These are phyloP conservation scores for Calonectria hongkongensis DNA, from an alignment of 2,329 filamentous ascomycete genomes.

Conservation along the genomic window DNA sequence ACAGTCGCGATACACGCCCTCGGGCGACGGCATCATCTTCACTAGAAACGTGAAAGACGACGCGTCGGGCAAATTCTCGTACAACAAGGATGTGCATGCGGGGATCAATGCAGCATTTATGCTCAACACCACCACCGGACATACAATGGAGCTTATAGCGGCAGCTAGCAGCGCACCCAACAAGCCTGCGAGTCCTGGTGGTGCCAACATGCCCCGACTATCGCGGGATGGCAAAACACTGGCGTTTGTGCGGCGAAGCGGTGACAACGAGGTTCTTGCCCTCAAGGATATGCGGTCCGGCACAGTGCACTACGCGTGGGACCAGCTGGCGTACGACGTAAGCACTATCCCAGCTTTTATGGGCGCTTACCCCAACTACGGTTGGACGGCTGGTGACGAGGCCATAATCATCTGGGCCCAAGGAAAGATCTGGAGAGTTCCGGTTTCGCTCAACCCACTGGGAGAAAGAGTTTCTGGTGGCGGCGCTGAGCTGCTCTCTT, in stretches of 20 bases:
- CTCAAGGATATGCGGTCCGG: slow-evolving; percentile 18
- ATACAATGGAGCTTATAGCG: background rate
- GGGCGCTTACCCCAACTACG: slow-evolving; percentile 23
- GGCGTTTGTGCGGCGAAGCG: background rate
- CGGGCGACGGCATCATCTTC: background rate
- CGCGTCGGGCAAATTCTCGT: slow-evolving; percentile 4
- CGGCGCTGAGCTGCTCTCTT: background rate
- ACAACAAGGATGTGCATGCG: slow-evolving; percentile 25
- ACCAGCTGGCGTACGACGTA: slow-evolving; percentile 3
- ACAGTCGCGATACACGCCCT: slow-evolving; percentile 1
- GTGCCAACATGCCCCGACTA: slow-evolving; percentile 17
- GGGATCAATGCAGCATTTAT: slow-evolving; percentile 8
- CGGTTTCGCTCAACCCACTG: background rate
- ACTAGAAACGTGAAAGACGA: slow-evolving; percentile 3
- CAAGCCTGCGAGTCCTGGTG: slow-evolving; percentile 18
- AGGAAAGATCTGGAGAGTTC: slow-evolving; percentile 15
- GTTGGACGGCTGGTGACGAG: background rate
- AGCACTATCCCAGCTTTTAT: slow-evolving; percentile 25
- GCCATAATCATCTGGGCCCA: slow-evolving; percentile 9
- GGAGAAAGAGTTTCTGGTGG: background rate
- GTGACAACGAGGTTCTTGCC: background rate
- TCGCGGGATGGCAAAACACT: slow-evolving; percentile 14
- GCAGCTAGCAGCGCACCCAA: slow-evolving; percentile 13
- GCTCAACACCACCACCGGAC: background rate
- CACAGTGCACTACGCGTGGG: slow-evolving; percentile 8